Evolutionary conservation across 371 early-diverging fungal species (phyloP).

Genomic region (Basidiobolus meristosporus): DNA sequence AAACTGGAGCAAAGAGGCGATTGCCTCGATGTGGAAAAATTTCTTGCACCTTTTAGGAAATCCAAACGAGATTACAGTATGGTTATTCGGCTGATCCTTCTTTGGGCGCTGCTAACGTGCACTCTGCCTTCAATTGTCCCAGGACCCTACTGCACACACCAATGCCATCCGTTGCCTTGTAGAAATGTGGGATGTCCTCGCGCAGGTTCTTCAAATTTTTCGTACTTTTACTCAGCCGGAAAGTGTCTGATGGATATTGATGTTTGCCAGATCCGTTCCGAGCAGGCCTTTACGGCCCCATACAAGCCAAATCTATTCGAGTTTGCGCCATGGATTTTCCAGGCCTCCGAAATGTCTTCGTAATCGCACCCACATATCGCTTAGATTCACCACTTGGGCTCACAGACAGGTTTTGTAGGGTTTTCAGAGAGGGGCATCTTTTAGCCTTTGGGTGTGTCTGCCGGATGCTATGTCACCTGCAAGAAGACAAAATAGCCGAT

Average conservation of each 20-base stretch:
- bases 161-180: slow-evolving; percentile 49
- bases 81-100: too few relatives aligned
- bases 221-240: too few relatives aligned
- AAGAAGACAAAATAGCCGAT: too few relatives aligned
- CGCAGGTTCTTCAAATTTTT: slow-evolving; percentile 13
- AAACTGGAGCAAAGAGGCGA: too few relatives aligned
- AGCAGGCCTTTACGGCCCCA: slow-evolving; percentile 27
- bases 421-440: too few relatives aligned
- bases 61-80: slow-evolving; percentile 24
- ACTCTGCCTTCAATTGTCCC: too few relatives aligned
- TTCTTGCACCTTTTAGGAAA: slow-evolving; percentile 42
- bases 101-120: too few relatives aligned
- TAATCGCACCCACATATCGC: too few relatives aligned
- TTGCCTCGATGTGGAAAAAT: slow-evolving; percentile 32
- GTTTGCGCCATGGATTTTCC: slow-evolving; percentile 37
- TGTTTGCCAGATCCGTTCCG: slow-evolving; percentile 14
- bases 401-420: too few relatives aligned
- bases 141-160: slow-evolving; percentile 1
- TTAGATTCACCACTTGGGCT: too few relatives aligned
- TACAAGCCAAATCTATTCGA: slow-evolving; percentile 41
- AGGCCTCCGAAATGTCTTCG: slow-evolving; percentile 35
- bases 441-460: too few relatives aligned
- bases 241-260: background rate
- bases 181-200: slow-evolving; percentile 42
- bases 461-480: too few relatives aligned